phyloP scores from a whole-genome alignment of 768 basidiomycete genomes.

The Amanita molliuscula region DNA sequence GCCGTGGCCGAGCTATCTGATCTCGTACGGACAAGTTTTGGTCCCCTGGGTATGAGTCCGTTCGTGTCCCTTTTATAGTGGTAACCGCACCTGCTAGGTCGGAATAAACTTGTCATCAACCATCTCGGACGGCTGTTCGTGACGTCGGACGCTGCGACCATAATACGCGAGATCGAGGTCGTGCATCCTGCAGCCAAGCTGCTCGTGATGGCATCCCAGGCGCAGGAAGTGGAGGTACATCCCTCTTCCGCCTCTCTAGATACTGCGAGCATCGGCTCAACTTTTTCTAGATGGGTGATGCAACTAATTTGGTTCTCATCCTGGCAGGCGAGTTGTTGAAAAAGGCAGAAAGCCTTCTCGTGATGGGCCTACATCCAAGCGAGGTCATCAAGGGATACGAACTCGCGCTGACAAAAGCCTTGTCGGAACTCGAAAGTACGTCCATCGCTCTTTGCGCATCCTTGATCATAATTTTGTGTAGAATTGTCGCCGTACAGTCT shows the following conservation, averaged over 20 bases:
- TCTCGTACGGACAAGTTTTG: constrained; percentile 93
- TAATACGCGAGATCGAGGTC: constrained; percentile 95
- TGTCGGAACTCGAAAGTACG: constrained; percentile 86
- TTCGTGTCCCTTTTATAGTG: constrained; percentile 1
- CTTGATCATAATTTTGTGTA: constrained; percentile 19
- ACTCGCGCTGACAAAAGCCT: constrained; percentile 73
- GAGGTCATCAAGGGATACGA: constrained; percentile 96
- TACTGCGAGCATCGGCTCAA: neutral
- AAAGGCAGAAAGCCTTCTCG: constrained; percentile 81
- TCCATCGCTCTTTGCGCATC: neutral
- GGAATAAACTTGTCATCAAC: constrained; percentile 97
- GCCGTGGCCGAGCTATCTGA: constrained; percentile 93
- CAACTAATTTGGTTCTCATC: constrained; percentile 93
- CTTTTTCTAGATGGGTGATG: constrained; percentile 79
- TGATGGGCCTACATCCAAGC: constrained; percentile 96
- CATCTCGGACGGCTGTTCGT: constrained; percentile 94
- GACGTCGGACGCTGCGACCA: constrained; percentile 97
- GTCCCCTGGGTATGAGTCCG: constrained; percentile 73
- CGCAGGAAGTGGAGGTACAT: constrained; percentile 84
- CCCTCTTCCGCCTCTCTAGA: neutral
- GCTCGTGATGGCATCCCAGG: constrained; percentile 97
- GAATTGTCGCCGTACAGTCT: constrained; percentile 63
- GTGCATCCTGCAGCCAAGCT: constrained; percentile 98
- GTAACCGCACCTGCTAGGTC: constrained; percentile 37
- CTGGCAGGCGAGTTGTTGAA: constrained; percentile 92